phyloP scores from a whole-genome alignment of 208 protist species.

The Leishmania guyanensis region DNA sequence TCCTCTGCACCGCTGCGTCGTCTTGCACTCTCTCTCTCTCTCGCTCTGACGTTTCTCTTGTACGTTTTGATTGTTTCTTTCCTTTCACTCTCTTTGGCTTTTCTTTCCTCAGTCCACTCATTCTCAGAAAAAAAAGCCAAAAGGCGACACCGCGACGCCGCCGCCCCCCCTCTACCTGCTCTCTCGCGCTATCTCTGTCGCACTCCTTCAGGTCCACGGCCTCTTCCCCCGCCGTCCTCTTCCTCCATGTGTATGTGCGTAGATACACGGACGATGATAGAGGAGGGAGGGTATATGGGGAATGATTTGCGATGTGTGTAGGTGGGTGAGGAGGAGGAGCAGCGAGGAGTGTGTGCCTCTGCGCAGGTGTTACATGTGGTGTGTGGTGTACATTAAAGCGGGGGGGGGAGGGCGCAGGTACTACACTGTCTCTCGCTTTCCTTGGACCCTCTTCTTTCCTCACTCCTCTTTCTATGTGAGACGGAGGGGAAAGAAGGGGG shows the following conservation, averaged over 20 bases:
- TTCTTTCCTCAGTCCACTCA: slow-evolving; percentile 17
- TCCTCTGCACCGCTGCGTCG: neutral
- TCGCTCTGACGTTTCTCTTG: neutral
- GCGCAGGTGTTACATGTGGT: neutral
- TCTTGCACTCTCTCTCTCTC: too few relatives aligned
- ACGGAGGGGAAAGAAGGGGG: neutral
- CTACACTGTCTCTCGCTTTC: neutral
- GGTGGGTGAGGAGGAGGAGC: neutral
- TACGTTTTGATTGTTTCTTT: neutral
- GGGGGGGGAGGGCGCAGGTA: neutral
- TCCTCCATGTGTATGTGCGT: neutral
- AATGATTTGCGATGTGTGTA: neutral
- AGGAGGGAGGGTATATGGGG: neutral
- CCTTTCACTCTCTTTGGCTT: slow-evolving; percentile 17
- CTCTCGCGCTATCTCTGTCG: neutral
- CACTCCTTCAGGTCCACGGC: neutral
- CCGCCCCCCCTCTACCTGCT: neutral
- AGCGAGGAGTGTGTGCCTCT: neutral
- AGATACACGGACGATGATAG: neutral
- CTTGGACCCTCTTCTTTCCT: neutral
- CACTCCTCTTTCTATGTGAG: neutral
- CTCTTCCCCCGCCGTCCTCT: neutral
- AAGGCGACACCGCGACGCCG: neutral
- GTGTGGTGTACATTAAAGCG: neutral
- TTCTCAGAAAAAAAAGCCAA: neutral